Evolutionary conservation across 176 grass and related monocot genomes (phyloP), one percentile per base, ranked within the genome.

Genomic region (Musa troglodytarum): DNA sequence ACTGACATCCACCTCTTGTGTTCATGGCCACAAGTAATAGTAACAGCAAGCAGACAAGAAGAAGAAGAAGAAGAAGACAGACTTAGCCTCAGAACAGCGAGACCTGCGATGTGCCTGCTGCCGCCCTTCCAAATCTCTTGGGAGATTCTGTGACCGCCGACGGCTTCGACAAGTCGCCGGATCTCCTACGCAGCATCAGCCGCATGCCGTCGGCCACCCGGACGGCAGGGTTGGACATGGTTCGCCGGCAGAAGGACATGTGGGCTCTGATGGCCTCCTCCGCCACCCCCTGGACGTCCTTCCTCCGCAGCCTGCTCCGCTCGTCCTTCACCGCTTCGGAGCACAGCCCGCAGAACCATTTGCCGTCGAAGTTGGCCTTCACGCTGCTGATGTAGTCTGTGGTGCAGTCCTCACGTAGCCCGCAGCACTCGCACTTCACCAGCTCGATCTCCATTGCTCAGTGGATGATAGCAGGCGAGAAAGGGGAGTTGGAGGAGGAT

Each of bases 261-360:
- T 93, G 94, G 54, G 86, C 86, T 10, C 72, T 78, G 72, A 98
- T 80, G 28, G 86, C 88, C 55, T 89, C 88, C 88, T 89, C 85
- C 34, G 87, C 74, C 61, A 68, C 81, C 12, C 21, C 29, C 17
- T 50, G 9, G 50, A 43, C 34, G 34, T 3, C 74, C 13, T 28
- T 53, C 19, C 43, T 66, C 50, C 10, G 14, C 57, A 17, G 2
- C 75, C 89, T 90, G 55, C 88, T 57, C 53, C 26, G 81, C 84
- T 93, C 90, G 63, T 97, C 83, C 52, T 84, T 86, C 50, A 97
- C 90, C 0, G 86, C 83, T 83, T 97, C 90, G 49, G 88, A 86
- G 76, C 94, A 93, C 9, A 97, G 88, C 2, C 94, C 94, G 62
- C 90, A 97, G 49, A 97, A 82, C 94, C 88, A 97, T 81, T 81